Evolutionary conservation across 345 rosid genomes (phyloP).

Genomic region (Bruguiera sexangula): DNA sequence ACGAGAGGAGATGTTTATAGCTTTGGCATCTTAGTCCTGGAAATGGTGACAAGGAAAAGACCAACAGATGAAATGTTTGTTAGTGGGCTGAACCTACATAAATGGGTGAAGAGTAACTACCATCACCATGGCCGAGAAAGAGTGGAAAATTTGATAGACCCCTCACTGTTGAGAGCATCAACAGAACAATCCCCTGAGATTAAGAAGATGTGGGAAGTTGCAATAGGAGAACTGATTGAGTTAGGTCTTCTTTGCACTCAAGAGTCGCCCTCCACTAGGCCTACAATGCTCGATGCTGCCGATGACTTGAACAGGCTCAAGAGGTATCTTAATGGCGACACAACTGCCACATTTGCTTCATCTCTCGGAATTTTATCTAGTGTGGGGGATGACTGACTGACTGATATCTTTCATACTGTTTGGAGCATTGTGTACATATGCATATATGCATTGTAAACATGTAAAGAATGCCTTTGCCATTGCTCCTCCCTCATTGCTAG

Average conservation of each 20-base stretch:
- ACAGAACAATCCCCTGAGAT: constrained; percentile 41
- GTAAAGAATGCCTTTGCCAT: too few relatives aligned
- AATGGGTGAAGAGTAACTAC: constrained; percentile 46
- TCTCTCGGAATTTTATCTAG: constrained; percentile 55
- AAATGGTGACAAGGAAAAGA: constrained; percentile 51
- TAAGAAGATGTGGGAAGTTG: constrained; percentile 51
- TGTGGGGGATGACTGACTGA: constrained; percentile 28
- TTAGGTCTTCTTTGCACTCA: constrained; percentile 58
- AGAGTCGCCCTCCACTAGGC: constrained; percentile 49
- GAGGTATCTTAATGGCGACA: constrained; percentile 48
- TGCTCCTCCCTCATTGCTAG: too few relatives aligned
- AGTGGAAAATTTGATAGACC: constrained; percentile 40
- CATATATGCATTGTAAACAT: too few relatives aligned
- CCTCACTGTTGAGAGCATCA: constrained; percentile 38
- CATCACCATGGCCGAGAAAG: constrained; percentile 17
- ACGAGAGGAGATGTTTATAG: constrained; percentile 59
- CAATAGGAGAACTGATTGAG: constrained; percentile 42
- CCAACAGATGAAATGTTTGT: constrained; percentile 52
- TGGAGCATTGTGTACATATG: too few relatives aligned
- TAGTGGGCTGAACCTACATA: constrained; percentile 41
- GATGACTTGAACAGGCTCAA: constrained; percentile 52
- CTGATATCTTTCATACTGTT: too few relatives aligned
- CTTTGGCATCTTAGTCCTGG: constrained; percentile 54
- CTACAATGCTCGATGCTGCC: constrained; percentile 60
- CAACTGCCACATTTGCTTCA: constrained; percentile 46